Conservation (phyloP, 2,329 filamentous ascomycete species). For the Raffaelea ambrosiae region DNA sequence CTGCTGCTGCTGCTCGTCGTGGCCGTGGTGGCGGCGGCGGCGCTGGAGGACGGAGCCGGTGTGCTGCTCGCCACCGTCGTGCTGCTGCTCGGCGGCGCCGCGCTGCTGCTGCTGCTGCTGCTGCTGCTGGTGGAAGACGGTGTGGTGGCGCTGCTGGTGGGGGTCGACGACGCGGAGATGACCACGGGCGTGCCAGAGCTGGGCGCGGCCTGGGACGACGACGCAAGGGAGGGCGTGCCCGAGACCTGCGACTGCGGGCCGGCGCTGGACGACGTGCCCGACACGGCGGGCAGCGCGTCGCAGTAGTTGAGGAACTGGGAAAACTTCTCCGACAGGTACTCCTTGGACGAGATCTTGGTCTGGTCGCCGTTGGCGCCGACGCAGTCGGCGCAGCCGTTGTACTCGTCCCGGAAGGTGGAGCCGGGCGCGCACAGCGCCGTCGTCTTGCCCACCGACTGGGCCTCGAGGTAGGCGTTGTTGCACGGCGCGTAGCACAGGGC, state of each 20-base stretch:
- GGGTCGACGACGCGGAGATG: not conserved
- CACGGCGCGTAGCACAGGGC: slow-evolving; percentile 44
- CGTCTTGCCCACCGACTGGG: slow-evolving; percentile 36
- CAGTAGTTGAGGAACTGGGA: slow-evolving; percentile 40
- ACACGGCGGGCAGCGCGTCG: slow-evolving; percentile 1
- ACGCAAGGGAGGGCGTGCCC: slow-evolving; percentile 1
- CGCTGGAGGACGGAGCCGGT: not conserved
- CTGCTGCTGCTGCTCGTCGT: not conserved
- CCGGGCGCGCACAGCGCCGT: slow-evolving; percentile 31
- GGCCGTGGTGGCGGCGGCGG: not conserved
- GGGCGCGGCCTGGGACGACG: slow-evolving; percentile 7
- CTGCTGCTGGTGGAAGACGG: not conserved
- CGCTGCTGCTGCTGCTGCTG: no score
- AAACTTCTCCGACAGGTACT: slow-evolving; percentile 30
- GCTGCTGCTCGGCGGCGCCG: not conserved
- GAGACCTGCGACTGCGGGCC: slow-evolving; percentile 1
- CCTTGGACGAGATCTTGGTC: slow-evolving; percentile 19
- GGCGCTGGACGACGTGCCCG: not conserved
- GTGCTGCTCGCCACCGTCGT: not conserved
- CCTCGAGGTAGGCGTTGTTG: slow-evolving; percentile 39
- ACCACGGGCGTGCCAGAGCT: not conserved
- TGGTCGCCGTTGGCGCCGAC: slow-evolving; percentile 20
- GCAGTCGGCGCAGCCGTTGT: slow-evolving; percentile 33
- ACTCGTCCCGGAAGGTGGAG: slow-evolving; percentile 32
- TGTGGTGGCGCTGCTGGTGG: not conserved